Percentiles rank a stretch among this genome's conserved stretches.
Conservation (phyloP, 352 stramenopile species). For the Aphanomyces stellatus region DNA sequence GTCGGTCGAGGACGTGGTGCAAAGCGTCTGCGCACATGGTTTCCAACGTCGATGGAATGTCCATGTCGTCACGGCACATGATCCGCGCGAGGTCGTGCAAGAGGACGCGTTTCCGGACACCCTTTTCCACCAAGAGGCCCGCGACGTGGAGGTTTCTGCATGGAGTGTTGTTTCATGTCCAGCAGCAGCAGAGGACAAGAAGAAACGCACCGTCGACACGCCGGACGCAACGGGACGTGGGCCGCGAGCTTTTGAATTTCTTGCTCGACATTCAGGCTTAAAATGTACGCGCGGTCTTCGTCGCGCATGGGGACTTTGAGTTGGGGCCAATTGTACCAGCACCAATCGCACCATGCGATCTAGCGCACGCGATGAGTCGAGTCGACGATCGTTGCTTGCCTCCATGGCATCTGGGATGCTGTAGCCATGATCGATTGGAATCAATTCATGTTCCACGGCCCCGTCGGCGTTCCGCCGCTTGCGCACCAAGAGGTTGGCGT, state of each 20-base stretch:
- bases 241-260: constrained; percentile 48
- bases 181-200: background rate
- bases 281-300: constrained; percentile 51
- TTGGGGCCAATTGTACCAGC: constrained; percentile 97
- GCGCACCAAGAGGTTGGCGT: constrained; percentile 95
- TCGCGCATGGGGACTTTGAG: constrained; percentile 55
- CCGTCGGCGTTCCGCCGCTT: constrained; percentile 48
- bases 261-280: constrained; percentile 44
- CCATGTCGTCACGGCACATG: constrained; percentile 78
- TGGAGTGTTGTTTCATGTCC: background rate
- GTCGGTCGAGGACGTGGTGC: constrained; percentile 36
- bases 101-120: constrained; percentile 47
- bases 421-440: constrained; percentile 99
- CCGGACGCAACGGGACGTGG: constrained; percentile 62
- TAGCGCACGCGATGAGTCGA: background rate
- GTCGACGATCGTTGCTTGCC: background rate
- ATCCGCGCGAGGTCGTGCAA: constrained; percentile 71
- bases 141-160: constrained; percentile 69
- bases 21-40: constrained; percentile 61
- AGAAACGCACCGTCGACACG: constrained; percentile 32
- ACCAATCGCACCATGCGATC: constrained; percentile 98
- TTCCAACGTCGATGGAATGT: constrained; percentile 57
- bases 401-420: constrained; percentile 93
- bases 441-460: constrained; percentile 84
- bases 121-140: constrained; percentile 67